Percentiles rank a stretch among this genome's conserved stretches.
phyloP scores from a whole-genome alignment of 306 rosid species.

The Boehmeria nivea region DNA sequence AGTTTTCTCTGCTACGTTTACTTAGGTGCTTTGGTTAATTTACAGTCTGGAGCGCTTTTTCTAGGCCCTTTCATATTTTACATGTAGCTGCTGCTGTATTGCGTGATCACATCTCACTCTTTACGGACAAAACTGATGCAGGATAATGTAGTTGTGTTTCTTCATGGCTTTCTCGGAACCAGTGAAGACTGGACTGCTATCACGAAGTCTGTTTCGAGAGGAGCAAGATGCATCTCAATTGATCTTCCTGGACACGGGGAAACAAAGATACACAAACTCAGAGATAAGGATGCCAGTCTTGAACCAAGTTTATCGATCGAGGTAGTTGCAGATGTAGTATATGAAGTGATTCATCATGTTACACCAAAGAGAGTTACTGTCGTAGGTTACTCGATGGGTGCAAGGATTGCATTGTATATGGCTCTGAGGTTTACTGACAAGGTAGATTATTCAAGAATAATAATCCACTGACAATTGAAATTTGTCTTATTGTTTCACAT shows the following conservation, averaged over 20 bases:
- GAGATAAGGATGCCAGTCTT: constrained; percentile 20
- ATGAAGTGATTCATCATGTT: constrained; percentile 41
- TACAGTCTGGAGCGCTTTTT: no score
- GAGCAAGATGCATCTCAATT: constrained; percentile 75
- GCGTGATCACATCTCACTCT: constrained; percentile 24
- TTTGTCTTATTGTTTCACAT: neutral
- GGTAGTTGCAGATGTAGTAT: constrained; percentile 45
- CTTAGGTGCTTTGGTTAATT: no score
- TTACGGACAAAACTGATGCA: constrained; percentile 38
- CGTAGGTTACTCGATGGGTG: constrained; percentile 95
- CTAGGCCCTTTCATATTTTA: no score
- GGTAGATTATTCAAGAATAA: constrained; percentile 34
- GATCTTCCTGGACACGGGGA: constrained; percentile 95
- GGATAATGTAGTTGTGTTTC: constrained; percentile 69
- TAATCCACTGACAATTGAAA: constrained; percentile 8
- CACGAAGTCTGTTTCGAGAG: constrained; percentile 76
- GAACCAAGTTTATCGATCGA: constrained; percentile 53
- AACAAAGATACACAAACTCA: constrained; percentile 37
- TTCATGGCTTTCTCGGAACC: constrained; percentile 92
- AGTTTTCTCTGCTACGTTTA: no score
- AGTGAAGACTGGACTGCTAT: constrained; percentile 83
- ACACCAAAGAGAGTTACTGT: constrained; percentile 59
- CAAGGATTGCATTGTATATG: constrained; percentile 77
- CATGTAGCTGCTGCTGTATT: constrained; percentile 15
- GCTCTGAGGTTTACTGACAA: constrained; percentile 59